Evolutionary conservation across 805 yeast genomes (phyloP).

Genomic region (Citeromyces nyonsensis): DNA sequence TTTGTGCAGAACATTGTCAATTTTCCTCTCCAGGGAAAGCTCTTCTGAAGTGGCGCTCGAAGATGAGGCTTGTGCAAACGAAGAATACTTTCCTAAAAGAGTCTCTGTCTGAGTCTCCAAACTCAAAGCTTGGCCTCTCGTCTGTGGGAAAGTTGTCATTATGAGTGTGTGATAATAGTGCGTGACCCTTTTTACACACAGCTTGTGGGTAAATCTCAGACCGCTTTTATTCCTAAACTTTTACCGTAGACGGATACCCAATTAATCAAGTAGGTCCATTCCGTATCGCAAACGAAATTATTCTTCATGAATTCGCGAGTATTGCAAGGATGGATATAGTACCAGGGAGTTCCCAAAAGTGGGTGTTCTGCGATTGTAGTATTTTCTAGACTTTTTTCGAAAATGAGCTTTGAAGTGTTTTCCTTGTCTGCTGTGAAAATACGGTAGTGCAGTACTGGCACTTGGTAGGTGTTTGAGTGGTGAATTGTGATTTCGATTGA

Average conservation of each 20-base stretch:
- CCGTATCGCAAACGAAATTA: neutral
- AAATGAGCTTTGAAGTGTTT: too few relatives aligned
- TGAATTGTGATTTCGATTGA: too few relatives aligned
- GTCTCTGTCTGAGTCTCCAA: constrained; percentile 56
- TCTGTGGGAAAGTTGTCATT: constrained; percentile 33
- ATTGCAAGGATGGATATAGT: constrained; percentile 1
- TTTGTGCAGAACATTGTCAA: constrained; percentile 35
- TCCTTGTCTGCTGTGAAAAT: too few relatives aligned
- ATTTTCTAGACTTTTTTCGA: too few relatives aligned
- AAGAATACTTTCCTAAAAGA: constrained; percentile 34
- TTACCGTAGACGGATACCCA: neutral
- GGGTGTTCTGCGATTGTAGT: constrained; percentile 1
- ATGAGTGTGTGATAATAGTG: neutral
- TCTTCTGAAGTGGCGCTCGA: constrained; percentile 34
- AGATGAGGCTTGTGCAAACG: constrained; percentile 34
- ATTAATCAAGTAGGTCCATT: neutral
- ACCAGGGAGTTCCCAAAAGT: constrained; percentile 1
- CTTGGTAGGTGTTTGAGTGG: too few relatives aligned
- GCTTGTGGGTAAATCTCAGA: neutral
- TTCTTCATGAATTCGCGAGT: neutral
- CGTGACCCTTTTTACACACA: neutral
- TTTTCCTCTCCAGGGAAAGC: constrained; percentile 20
- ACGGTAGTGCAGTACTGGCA: too few relatives aligned
- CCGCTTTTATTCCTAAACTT: neutral
- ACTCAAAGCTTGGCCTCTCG: constrained; percentile 51